Evolutionary conservation across 345 rosid genomes (phyloP), one percentile per base, ranked within the genome.

Genomic region (Salix koriyanagi): DNA sequence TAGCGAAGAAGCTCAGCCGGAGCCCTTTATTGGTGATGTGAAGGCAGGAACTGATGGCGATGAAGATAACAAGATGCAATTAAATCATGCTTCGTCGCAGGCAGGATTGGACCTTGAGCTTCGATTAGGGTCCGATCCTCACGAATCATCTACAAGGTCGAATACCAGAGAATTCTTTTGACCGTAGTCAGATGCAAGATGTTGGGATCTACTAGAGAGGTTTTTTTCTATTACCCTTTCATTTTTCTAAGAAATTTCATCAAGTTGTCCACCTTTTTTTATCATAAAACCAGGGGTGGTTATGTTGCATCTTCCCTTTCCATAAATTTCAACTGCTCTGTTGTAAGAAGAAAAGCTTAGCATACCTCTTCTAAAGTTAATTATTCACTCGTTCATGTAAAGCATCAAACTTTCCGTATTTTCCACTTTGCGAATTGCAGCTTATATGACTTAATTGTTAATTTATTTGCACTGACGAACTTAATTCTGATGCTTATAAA

Each of bases 71-170:
- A 74, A 30, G 75, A 5, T 32, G 52, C 69, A 26, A 5, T 3
- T 28, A 41, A 66, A 19, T 19, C 61, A 56, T 4, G 62, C 37
- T 44, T 21, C 54, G 25, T 15, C 60, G 28, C 62, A 7, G 46
- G 42, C 19, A 4, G 77, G 36, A 48, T 11, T 79, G 44, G 82
- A 79, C 42, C 78, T 79, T 4, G 82, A 74, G 70, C 82, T 79
- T 69, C 74, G 82, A 14, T 64, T 79, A 69, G 82, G 82, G 7
- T 74, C 82, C 34, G 78, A 74, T 13, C 80, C 74, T 11, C 44
- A 69, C 62, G 69, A 69, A 69, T 42, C 52, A 34, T 52, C 72
- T 36, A 6, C 56, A 19, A 65, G 39, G 9, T 71, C 11, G 12
- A 77, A 7, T 42, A 69, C 69, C 39, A 77, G 61, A 54, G 61